Evolutionary conservation across 495 filamentous ascomycete genomes (phyloP), one percentile per base, ranked within the genome.

Genomic region (Trichoderma reesei): DNA sequence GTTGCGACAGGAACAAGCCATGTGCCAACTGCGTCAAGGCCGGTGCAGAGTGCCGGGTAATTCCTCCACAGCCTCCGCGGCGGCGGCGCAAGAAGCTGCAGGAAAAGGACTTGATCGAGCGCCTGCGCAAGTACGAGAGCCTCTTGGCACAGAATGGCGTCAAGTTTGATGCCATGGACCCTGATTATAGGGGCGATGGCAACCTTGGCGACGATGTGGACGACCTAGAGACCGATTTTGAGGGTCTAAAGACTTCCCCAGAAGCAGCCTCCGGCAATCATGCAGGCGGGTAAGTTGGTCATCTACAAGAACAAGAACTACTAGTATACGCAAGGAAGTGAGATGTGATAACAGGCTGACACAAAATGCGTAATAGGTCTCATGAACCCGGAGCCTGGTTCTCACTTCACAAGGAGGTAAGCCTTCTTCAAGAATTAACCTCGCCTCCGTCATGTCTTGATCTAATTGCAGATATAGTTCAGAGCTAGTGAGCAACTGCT

Each of bases 21-120:
- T 89, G 86, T 66, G 82, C 83, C 60, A 86, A 85, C 73, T 88
- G 86, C 68, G 71, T 82, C 72, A 88, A 85, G 76, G 80, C 83
- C 64, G 69, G 76, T 38, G 78, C 80, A 44, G 83, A 85, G 56
- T 89, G 86, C 67, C 75, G 84, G 3, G 82, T 84, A 36, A 78
- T 81, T n/a, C 77, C 81, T 68, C 84, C 83, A 33, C 79, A 82
- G 44, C 82, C 80, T 0, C 83, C 85, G 16, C 75, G 83, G 44
- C 81, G 84, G 33, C 76, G 83, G 63, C 86, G 85, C 73, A 84
- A 82, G 74, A 81, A 79, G 66, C 76, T 74, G 34, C 74, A 79
- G 54, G 79, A 82, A 66, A 73, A 75, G 63, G 80, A 82, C 66
- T 74, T 82, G 39, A 73, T 79, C 41, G 81, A 80, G 36, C 77